Evolutionary conservation across 352 stramenopile genomes (phyloP).

Genomic region (Globisporangium polare): DNA sequence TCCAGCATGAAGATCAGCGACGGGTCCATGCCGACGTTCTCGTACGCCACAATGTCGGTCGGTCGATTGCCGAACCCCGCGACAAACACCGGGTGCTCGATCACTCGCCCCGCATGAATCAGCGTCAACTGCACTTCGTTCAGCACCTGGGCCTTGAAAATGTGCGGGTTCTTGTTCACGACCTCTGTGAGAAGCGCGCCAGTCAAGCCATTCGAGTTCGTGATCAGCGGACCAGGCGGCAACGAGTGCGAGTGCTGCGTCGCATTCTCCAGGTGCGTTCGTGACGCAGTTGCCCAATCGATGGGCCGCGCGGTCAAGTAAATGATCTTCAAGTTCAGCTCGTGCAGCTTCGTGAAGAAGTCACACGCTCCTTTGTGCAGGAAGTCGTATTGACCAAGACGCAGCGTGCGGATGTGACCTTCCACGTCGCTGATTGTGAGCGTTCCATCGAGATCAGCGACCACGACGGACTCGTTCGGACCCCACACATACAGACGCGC

Average conservation of each 20-base stretch:
- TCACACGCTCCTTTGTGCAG: slow-evolving; percentile 71
- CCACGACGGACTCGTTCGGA: slow-evolving; percentile 74
- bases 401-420: slow-evolving; percentile 80
- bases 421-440: slow-evolving; percentile 85
- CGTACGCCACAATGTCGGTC: slow-evolving; percentile 76
- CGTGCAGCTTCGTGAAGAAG: slow-evolving; percentile 80
- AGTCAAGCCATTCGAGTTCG: slow-evolving; percentile 75
- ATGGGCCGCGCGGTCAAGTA: slow-evolving; percentile 80
- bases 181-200: slow-evolving; percentile 78
- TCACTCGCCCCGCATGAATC: slow-evolving; percentile 68
- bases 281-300: slow-evolving; percentile 69
- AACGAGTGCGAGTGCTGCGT: slow-evolving; percentile 53
- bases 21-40: slow-evolving; percentile 66
- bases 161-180: slow-evolving; percentile 82
- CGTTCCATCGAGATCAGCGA: slow-evolving; percentile 79
- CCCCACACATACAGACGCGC: slow-evolving; percentile 71
- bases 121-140: slow-evolving; percentile 80
- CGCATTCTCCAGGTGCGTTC: slow-evolving; percentile 73
- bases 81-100: slow-evolving; percentile 79
- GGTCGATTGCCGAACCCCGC: slow-evolving; percentile 83
- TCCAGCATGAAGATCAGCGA: slow-evolving; percentile 82
- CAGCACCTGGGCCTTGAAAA: slow-evolving; percentile 82
- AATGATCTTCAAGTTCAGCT: slow-evolving; percentile 68
- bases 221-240: slow-evolving; percentile 71
- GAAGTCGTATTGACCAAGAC: slow-evolving; percentile 81